Percentiles rank a stretch among this genome's conserved stretches.
These are phyloP conservation scores for Penicillium sumatraense DNA, from an alignment of 2,329 filamentous ascomycete species.

Conservation along the genomic window DNA sequence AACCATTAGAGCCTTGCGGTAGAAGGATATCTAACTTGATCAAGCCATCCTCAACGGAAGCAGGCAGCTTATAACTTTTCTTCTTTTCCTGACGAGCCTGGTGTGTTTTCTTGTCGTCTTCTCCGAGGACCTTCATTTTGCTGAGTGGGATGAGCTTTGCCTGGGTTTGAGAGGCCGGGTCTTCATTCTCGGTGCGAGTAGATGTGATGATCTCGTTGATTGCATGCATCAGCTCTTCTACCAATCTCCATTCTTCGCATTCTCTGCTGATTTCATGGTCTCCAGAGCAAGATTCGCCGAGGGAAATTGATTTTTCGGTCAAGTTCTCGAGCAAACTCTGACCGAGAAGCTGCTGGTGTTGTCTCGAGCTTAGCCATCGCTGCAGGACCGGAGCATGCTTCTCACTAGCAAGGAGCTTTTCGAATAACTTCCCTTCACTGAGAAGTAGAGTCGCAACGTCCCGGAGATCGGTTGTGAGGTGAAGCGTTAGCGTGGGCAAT, in stretches of 20 bases:
- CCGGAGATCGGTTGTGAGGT: not conserved
- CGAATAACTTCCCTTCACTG: not conserved
- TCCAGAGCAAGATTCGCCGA: not conserved
- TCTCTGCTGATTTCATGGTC: not conserved
- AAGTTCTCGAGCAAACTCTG: not conserved
- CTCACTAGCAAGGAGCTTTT: not conserved
- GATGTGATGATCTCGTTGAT: not conserved
- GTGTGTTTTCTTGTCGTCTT: slow-evolving; percentile 14
- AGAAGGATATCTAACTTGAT: not conserved
- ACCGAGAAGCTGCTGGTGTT: not conserved
- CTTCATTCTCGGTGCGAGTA: not conserved
- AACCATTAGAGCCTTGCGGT: not conserved
- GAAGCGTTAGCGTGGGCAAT: not conserved
- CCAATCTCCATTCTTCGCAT: not conserved
- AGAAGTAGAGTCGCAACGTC: not conserved
- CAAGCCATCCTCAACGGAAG: not conserved
- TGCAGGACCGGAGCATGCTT: not conserved
- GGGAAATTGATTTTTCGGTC: not conserved
- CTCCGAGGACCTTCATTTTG: slow-evolving; percentile 7
- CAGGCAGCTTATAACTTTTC: slow-evolving; percentile 5
- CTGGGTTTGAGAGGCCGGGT: not conserved
- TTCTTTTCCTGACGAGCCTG: not conserved
- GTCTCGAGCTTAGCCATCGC: not conserved
- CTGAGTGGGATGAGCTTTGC: slow-evolving; percentile 8
- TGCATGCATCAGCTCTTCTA: not conserved